These are phyloP conservation scores for Clonostachys sp. DNA, from an alignment of 2,329 filamentous ascomycete genomes.

Conservation along the genomic window DNA sequence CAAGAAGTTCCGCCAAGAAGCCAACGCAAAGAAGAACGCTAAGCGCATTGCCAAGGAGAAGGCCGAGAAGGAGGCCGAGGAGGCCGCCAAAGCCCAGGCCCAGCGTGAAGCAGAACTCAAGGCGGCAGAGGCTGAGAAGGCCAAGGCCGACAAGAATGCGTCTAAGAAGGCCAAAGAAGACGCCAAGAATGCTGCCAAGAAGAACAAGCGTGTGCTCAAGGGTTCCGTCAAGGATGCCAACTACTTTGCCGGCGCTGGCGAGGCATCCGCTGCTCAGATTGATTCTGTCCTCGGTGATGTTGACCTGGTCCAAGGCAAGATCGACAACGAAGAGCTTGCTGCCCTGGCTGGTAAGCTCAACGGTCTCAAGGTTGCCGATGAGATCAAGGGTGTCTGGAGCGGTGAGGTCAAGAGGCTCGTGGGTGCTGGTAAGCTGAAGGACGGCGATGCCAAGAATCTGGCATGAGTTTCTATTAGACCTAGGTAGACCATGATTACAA, in stretches of 20 bases:
- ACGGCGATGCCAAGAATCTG: slow-evolving; percentile 70
- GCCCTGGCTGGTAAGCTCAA: slow-evolving; percentile 76
- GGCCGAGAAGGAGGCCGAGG: slow-evolving; percentile 78
- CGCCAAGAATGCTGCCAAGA: slow-evolving; percentile 98
- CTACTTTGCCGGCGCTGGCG: slow-evolving; percentile 78
- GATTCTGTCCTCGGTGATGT: slow-evolving; percentile 81
- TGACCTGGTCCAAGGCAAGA: slow-evolving; percentile 80
- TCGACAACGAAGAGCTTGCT: slow-evolving; percentile 88
- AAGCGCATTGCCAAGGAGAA: slow-evolving; percentile 87
- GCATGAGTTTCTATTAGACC: slow-evolving; percentile 35
- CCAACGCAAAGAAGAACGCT: slow-evolving; percentile 94
- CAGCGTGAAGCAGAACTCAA: slow-evolving; percentile 81
- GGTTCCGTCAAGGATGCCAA: slow-evolving; percentile 94
- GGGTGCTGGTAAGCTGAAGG: slow-evolving; percentile 79
- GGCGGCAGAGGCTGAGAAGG: slow-evolving; percentile 76
- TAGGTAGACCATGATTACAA: no score
- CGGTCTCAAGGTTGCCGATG: slow-evolving; percentile 70
- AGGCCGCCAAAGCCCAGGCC: slow-evolving; percentile 76
- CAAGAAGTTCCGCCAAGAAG: slow-evolving; percentile 92
- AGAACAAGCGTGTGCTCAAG: slow-evolving; percentile 98
- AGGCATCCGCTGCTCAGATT: slow-evolving; percentile 71
- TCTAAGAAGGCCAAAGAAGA: slow-evolving; percentile 97
- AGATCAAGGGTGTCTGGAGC: slow-evolving; percentile 81
- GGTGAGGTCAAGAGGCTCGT: slow-evolving; percentile 76
- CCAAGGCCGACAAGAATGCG: slow-evolving; percentile 78